Conservation (phyloP, 768 basidiomycete genomes). For the Trametes meyenii region DNA sequence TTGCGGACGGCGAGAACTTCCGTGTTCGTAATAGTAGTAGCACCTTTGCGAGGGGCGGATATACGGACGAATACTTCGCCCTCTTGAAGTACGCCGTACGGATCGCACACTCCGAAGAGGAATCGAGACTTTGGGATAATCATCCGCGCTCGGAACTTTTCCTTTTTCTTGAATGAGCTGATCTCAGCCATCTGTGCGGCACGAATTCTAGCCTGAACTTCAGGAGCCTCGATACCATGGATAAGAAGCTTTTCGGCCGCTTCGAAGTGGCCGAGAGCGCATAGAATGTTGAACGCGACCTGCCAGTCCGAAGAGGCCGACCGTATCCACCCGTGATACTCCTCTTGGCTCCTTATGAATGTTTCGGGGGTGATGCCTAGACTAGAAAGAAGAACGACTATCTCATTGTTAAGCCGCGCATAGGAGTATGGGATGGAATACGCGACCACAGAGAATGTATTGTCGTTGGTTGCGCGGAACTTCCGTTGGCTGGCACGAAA, state of each 20-base stretch:
- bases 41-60: constrained; percentile 51
- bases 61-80: constrained; percentile 68
- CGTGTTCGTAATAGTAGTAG: constrained; percentile 56
- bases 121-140: constrained; percentile 64
- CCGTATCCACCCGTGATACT: constrained; percentile 62
- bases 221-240: constrained; percentile 51
- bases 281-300: constrained; percentile 59
- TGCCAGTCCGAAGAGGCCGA: constrained; percentile 49
- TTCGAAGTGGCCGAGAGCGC: constrained; percentile 49
- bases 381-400: constrained; percentile 65
- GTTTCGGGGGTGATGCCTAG: constrained; percentile 60
- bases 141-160: constrained; percentile 58
- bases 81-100: constrained; percentile 60
- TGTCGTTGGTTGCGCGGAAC: constrained; percentile 56
- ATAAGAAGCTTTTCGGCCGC: constrained; percentile 57
- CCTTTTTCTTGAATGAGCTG: constrained; percentile 51
- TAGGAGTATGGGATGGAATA: constrained; percentile 66
- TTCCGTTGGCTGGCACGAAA: constrained; percentile 76
- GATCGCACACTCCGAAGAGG: constrained; percentile 70
- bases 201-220: constrained; percentile 45
- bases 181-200: constrained; percentile 53
- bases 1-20: constrained; percentile 69
- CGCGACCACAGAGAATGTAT: constrained; percentile 69
- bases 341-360: constrained; percentile 55
- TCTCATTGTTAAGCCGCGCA: constrained; percentile 69